Percentiles rank a stretch among this genome's conserved stretches.
phyloP scores from a whole-genome alignment of 805 yeast species.

The Zygosaccharomyces siamensis region DNA sequence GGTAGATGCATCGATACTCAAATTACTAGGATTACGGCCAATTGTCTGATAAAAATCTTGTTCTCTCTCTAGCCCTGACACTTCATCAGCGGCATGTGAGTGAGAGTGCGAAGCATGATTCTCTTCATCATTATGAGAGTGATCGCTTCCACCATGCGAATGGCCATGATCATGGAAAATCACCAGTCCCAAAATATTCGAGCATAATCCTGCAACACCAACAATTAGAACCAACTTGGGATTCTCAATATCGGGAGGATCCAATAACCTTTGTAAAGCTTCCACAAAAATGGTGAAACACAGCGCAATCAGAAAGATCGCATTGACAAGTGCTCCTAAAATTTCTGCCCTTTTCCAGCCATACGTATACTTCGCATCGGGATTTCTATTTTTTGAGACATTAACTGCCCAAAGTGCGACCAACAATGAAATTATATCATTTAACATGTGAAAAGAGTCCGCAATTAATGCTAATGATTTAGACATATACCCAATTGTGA shows the following conservation, averaged over 20 bases:
- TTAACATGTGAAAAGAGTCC: slow-evolving; percentile 96
- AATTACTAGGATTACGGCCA: slow-evolving; percentile 13
- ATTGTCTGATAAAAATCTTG: slow-evolving; percentile 12
- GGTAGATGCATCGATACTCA: slow-evolving; percentile 12
- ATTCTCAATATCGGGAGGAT: slow-evolving; percentile 71
- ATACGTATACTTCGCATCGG: slow-evolving; percentile 86
- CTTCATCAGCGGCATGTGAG: slow-evolving; percentile 8
- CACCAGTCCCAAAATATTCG: slow-evolving; percentile 78
- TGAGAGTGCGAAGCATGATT: slow-evolving; percentile 25
- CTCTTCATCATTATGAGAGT: slow-evolving; percentile 26
- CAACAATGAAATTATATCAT: slow-evolving; percentile 82
- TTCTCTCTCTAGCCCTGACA: slow-evolving; percentile 18
- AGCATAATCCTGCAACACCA: slow-evolving; percentile 75
- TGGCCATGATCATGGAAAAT: slow-evolving; percentile 87
- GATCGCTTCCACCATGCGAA: slow-evolving; percentile 38
- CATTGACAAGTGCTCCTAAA: slow-evolving; percentile 89
- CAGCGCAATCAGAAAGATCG: slow-evolving; percentile 85
- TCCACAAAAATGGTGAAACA: slow-evolving; percentile 90
- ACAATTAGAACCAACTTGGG: slow-evolving; percentile 81
- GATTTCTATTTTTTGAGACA: slow-evolving; percentile 74
- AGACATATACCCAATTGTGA: slow-evolving; percentile 81
- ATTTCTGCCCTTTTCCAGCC: slow-evolving; percentile 99
- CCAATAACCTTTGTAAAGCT: slow-evolving; percentile 82
- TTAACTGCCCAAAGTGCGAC: slow-evolving; percentile 96
- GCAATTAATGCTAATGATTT: slow-evolving; percentile 93